Base-by-base conservation (phyloP, 805 yeast genomes). In the Starmerella vaccinii region DNA sequence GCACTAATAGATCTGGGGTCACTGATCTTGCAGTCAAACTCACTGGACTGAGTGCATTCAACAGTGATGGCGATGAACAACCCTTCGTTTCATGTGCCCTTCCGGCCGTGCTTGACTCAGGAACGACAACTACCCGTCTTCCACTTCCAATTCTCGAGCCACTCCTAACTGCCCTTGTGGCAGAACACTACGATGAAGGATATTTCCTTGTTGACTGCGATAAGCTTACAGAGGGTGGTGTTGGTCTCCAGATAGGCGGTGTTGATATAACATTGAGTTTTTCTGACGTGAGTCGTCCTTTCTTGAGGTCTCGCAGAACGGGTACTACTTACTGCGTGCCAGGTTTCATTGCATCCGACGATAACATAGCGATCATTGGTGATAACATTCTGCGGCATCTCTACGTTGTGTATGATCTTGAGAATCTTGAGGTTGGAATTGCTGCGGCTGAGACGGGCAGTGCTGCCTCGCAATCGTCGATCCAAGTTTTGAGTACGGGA, bases 351-450 rank as follows among this genome's bases (percentile, higher is more conserved):
- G 9, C 22, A 4, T 5, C 35, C 7, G 24, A 22, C n/a, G 7
- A 8, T 8, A 18, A 16, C 4, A 6, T 24, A 4, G 15, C 44
- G 6, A 69, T 80, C 48, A 67, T 83, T 30, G 90, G 90, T 13
- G 87, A 81, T 60, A 72, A 75, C 47, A 74, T 82, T 60, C 66
- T 83, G 51, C 71, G 84, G 50, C 71, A 74, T 39, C 81, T 81
- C 5, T 84, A 83, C 61, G 72, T 76, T 24, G 85, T 80, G 19
- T 80, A 74, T 63, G 84, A 84, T 62, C 68, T 81, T 46, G 84
- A 80, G 29, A 74, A 74, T 56, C 63, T 61, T 46, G 71, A 75
- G 60, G 68, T 82, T 24, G 76, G 81, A 1, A 54, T 83, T 47
- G 87, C 81, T 16, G 74, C 72, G 51, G 73, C 76, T 45, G 54